Evolutionary conservation across 306 rosid species (phyloP), one percentile per base, ranked within the genome.

Genomic region (Echinosophora koreensis): DNA sequence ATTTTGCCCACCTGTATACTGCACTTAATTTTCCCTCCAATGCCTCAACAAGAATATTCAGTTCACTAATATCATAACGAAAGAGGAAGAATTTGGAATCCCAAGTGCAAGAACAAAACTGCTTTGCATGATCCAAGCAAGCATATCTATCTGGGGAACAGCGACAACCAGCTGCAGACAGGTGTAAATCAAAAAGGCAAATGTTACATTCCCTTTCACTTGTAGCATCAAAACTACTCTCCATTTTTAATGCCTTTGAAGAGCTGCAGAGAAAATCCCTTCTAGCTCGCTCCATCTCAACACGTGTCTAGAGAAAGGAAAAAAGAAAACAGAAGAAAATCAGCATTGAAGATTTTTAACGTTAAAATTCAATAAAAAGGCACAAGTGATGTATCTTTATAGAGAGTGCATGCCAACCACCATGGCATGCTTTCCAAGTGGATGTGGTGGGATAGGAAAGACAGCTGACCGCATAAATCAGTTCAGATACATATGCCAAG

Each of bases 1-100:
- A 85, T 71, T 92, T 88, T 71, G 99, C 97, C 99, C 99, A 96
- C 84, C 98, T 87, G 86, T 96, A 92, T 52, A 92, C 83, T 71
- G 99, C 96, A 88, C 98, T 92, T 84, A 92, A 81, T 71, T 96
- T 96, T 81, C 99, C 99, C 78, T 96, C 94, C 91, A 96, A 86
- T 78, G 99, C 99, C 83, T 96, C 97, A 69, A 92, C 89, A 58
- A 96, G 96, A 79, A 92, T 84, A 77, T 81, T 85, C 81, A 96
- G 80, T 80, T 96, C 99, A 80, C 80, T 80, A 32, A 87, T 79
- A 78, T 93, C 96, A 75, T 96, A 96, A n/a, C 99, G 99, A 35
- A 92, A 96, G 51, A 96, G 98, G 78, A 91, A 96, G 83, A 89
- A 87, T 77, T 82, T 96, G 83, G 92, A 74, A 69, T 83, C 89